Percentiles rank a stretch among this genome's conserved stretches.
These are phyloP conservation scores for Letharia columbiana DNA, from an alignment of 495 filamentous ascomycete species.

Conservation along the genomic window DNA sequence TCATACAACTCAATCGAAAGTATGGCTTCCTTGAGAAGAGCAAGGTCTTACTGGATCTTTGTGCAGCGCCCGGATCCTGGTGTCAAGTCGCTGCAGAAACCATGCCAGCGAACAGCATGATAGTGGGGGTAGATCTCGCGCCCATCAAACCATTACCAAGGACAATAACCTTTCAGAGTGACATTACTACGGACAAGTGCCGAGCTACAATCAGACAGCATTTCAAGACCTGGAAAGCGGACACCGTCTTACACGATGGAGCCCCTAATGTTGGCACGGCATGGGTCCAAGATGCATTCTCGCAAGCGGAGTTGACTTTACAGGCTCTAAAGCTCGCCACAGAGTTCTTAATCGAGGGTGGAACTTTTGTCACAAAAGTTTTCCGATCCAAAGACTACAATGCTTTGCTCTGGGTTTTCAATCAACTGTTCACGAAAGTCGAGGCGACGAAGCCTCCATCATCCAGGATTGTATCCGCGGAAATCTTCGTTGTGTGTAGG, in stretches of 20 bases:
- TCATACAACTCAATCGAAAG: conserved; percentile 98
- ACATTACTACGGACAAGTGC: conserved; percentile 97
- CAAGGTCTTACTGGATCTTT: conserved; percentile 93
- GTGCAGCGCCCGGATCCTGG: conserved; percentile 96
- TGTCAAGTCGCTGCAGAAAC: conserved; percentile 95
- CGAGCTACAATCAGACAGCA: conserved; percentile 83
- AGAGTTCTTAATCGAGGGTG: conserved; percentile 83
- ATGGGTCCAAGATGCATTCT: conserved; percentile 98
- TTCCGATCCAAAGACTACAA: conserved; percentile 99
- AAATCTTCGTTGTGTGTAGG: conserved; percentile 95
- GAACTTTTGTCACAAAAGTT: conserved; percentile 95
- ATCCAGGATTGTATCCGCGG: conserved; percentile 87
- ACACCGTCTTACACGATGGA: conserved; percentile 95
- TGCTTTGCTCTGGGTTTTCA: conserved; percentile 92
- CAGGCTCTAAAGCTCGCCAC: conserved; percentile 89
- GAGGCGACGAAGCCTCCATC: conserved; percentile 97
- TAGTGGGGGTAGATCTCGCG: conserved; percentile 88
- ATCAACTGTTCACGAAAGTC: conserved; percentile 88
- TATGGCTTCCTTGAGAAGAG: conserved; percentile 96
- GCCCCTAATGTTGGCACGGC: conserved; percentile 96
- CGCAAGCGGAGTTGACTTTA: conserved; percentile 88
- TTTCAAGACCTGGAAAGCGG: conserved; percentile 94
- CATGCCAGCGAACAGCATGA: conserved; percentile 84
- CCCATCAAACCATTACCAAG: conserved; percentile 94
- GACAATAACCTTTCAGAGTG: conserved; percentile 90